A percentile compares a stretch with the other conserved stretches of the same genome.
These are phyloP conservation scores for Fraxinus excelsior DNA, from an alignment of 257 asterid species.

Conservation along the genomic window DNA sequence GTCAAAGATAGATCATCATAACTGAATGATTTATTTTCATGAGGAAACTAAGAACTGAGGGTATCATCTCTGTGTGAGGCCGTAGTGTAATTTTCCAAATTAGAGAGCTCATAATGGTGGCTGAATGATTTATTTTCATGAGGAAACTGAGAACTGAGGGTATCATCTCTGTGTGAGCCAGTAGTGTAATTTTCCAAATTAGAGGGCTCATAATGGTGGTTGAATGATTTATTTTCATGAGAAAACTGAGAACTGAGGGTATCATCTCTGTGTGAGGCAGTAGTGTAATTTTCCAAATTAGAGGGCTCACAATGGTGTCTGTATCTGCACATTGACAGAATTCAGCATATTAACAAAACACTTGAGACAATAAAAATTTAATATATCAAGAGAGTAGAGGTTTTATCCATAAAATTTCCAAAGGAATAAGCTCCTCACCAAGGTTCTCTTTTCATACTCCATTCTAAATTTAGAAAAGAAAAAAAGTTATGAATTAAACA, in stretches of 20 bases:
- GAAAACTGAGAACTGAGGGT: conserved; percentile 42
- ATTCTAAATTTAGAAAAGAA: conserved; percentile 4
- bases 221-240: conserved; percentile 49
- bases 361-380: conserved; percentile 20
- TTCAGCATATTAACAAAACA: not conserved
- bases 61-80: no score
- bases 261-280: conserved; percentile 37
- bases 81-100: no score
- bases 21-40: no score
- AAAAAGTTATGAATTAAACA: not conserved
- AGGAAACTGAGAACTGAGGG: no score
- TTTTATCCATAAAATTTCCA: not conserved
- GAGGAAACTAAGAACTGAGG: no score
- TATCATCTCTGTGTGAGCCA: no score
- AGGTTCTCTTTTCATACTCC: not conserved
- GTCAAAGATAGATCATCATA: conserved; percentile 50
- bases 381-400: not conserved
- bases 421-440: not conserved
- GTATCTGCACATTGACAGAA: not conserved
- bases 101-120: no score
- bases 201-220: no score
- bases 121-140: no score
- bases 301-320: conserved; percentile 35
- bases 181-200: no score
- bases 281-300: conserved; percentile 29